Evolutionary conservation across 768 basidiomycete species (phyloP).

Genomic region (Termitomyces sp.): DNA sequence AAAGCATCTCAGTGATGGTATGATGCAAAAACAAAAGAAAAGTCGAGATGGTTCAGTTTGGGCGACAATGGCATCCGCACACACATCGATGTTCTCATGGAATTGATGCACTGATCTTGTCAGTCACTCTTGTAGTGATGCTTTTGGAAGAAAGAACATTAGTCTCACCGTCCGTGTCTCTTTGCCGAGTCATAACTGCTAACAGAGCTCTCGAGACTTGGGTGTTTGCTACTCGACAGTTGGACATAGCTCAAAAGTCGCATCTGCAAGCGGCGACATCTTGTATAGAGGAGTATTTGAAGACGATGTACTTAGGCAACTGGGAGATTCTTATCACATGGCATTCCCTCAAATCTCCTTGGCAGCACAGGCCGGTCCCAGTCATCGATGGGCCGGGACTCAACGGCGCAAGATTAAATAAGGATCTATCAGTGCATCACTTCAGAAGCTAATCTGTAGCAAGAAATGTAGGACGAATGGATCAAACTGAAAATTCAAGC

Average conservation of each 20-base stretch:
- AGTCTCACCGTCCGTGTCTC: no score
- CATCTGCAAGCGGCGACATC: no score
- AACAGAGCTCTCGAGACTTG: background rate
- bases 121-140: background rate
- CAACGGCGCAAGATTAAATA: background rate
- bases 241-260: no score
- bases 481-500: background rate
- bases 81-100: background rate
- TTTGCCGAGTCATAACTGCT: background rate
- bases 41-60: background rate
- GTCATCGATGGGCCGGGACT: background rate
- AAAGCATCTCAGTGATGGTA: constrained; percentile 30
- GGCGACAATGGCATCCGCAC: background rate
- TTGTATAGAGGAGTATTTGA: no score
- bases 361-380: no score
- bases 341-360: no score
- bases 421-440: background rate
- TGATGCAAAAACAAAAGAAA: constrained; percentile 10
- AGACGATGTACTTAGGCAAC: no score
- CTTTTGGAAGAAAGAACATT: background rate
- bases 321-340: no score
- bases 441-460: background rate
- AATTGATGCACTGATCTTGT: background rate
- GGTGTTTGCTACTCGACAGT: no score
- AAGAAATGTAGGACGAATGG: background rate